phyloP scores from a whole-genome alignment of 2,329 filamentous ascomycete genomes.

The Colletotrichum brevisporum region DNA sequence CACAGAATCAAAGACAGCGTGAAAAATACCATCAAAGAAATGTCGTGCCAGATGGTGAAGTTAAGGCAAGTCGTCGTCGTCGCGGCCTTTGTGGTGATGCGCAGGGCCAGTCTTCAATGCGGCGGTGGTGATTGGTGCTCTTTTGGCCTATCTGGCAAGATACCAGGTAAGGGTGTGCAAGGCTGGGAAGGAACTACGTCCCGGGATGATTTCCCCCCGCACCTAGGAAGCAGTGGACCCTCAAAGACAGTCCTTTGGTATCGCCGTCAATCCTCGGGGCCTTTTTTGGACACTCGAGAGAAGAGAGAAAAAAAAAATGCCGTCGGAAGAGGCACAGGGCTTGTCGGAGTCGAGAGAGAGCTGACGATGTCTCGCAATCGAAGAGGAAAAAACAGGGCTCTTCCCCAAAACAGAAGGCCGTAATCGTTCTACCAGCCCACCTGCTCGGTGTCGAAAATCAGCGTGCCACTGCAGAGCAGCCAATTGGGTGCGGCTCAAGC shows the following conservation, averaged over 20 bases:
- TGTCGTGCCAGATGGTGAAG: not conserved
- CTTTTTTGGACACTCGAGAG: too few relatives aligned
- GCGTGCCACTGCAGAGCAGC: constrained; percentile 10
- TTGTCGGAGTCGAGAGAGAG: not conserved
- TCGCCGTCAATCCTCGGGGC: too few relatives aligned
- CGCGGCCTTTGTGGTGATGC: constrained; percentile 5
- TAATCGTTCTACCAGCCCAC: constrained; percentile 31
- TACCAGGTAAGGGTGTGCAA: constrained; percentile 17
- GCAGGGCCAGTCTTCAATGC: constrained; percentile 12
- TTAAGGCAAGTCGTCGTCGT: constrained; percentile 2
- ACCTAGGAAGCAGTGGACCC: not conserved
- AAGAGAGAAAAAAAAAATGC: too few relatives aligned
- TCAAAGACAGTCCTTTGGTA: not conserved
- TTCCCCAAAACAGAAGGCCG: constrained; percentile 7
- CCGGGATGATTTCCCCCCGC: constrained; percentile 29
- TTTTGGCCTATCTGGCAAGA: constrained; percentile 38
- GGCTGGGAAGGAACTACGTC: constrained; percentile 26
- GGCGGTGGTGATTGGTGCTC: constrained; percentile 23
- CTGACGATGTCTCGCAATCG: constrained; percentile 16
- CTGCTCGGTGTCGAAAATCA: constrained; percentile 38
- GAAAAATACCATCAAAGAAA: too few relatives aligned
- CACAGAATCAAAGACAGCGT: too few relatives aligned
- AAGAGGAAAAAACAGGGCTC: constrained; percentile 3
- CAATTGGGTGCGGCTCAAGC: constrained; percentile 29
- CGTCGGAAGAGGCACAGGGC: not conserved